Evolutionary conservation across 257 asterid species (phyloP), one percentile per base, ranked within the genome.

Genomic region (Ophiorrhiza pumila): DNA sequence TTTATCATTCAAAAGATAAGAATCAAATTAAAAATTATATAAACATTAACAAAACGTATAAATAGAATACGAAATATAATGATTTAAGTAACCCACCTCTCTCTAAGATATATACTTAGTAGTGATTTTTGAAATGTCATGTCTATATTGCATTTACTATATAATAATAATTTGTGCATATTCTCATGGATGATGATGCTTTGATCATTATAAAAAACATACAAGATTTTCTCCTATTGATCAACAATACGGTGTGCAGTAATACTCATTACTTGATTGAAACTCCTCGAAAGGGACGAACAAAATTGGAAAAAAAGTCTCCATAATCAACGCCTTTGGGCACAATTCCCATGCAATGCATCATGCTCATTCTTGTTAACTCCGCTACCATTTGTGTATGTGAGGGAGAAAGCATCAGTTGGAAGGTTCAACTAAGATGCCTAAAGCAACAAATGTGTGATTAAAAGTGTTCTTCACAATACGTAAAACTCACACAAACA

Each of bases 381-480:
- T 77, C 74, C 71, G 63, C 64, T 34, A 61, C 72, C 27, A 22
- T 71, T 25, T 50, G 69, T 34, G 58, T 27, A 56, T 72, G 56
- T 50, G 70, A 31, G 78, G 57, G 65, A 50, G 64, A 11, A 69
- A 34, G 47, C 29, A 53, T 61, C 78, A 57, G 82, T 74, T 80
- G 65, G 69, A 64, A 81, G 69, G 80, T 67, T 39, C 75, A 69
- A 46, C 77, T 73, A 50, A 56, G 77, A 77, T 80, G 78, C 71
- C 68, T 58, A 58, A 55, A 69, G 41, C 56, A 43, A 4, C 52
- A 66, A 56, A 47, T 31, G 63, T 41, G 75, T 71, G 63, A 64
- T 27, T 37, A 31, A 68, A 49, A 49, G 45, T n/a, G 49, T 47
- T 18, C 27, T 15, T 7, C 29, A 49, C 11, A 53, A n/a, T 2